Base-by-base conservation (phyloP, 2,329 filamentous ascomycete genomes). In the Didymella pomorum region DNA sequence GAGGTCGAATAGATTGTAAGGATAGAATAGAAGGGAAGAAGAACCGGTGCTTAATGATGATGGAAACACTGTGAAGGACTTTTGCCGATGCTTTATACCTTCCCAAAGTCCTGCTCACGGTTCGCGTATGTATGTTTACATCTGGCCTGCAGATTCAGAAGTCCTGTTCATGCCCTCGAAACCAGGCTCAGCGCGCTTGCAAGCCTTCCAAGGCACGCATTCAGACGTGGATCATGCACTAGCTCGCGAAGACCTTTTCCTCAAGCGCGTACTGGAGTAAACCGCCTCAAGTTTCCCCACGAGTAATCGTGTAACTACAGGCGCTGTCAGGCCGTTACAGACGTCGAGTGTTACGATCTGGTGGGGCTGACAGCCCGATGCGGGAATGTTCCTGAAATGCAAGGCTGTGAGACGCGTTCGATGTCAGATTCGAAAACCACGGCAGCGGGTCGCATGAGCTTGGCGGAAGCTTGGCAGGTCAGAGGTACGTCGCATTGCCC, bases 361-460 rank as follows among this genome's bases (percentile, higher is more conserved):
- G 60, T 59, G 62, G 59, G 52, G 44, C 53, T 33, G 14, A 28
- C 20, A 47, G 51, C 57, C 31, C 28, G 45, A 57, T 48, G 12
- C 29, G 56, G 43, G 21, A 37, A 44, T 14, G 42, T 58, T 52
- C 53, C 55, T 50, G 44, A 37, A 37, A 10, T 9, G 50, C 55
- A 43, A 60, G 59, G 55, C 59, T 55, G 55, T 66, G 67, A 70
- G 62, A 71, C 68, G 48, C 45, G 58, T 55, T 45, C 37, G 60
- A 65, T 60, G 59, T 63, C 58, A 63, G 61, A 62, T 56, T 41
- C 28, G 54, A 57, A 51, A 56, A 63, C 64, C 46, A 44, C 26
- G 50, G 51, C 25, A 23, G 42, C 51, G 57, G 54, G 25, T 37
- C 48, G 65, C 59, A 63, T 63, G 62, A 61, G 53, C 60, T 66